A percentile compares a stretch with the other conserved stretches of the same genome.
Evolutionary conservation across 148 eudicot species (phyloP).

Genomic region (Diospyros kaki): DNA sequence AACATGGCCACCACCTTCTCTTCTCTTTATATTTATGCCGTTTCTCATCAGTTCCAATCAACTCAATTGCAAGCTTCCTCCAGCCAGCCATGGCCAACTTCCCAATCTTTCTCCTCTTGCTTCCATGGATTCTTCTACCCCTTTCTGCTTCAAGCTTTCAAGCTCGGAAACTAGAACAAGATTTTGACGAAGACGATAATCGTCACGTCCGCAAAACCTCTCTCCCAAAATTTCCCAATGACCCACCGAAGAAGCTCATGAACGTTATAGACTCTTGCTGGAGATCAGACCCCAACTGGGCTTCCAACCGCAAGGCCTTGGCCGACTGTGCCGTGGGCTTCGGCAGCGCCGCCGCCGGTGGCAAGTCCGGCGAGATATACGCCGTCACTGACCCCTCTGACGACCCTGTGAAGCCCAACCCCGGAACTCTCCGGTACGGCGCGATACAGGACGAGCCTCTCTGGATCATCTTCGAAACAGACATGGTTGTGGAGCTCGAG

Average conservation of each 20-base stretch:
- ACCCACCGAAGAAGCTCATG: neutral
- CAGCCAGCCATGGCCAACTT: too few species aligned
- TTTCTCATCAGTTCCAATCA: too few species aligned
- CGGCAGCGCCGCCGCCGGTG: conserved; percentile 29
- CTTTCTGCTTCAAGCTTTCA: too few species aligned
- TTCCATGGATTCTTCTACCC: too few species aligned
- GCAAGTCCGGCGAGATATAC: conserved; percentile 24
- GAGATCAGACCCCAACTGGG: conserved; percentile 36
- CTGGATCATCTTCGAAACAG: conserved; percentile 16
- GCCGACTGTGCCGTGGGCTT: conserved; percentile 40
- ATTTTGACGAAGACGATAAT: too few species aligned
- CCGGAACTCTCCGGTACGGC: conserved; percentile 35
- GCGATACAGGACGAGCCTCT: conserved; percentile 25
- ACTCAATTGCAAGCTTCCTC: too few species aligned
- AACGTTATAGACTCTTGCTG: conserved; percentile 16
- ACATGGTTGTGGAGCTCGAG: conserved; percentile 30
- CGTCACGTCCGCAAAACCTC: too few species aligned
- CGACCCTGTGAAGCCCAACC: conserved; percentile 25
- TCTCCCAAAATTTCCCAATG: neutral
- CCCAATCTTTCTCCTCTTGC: too few species aligned
- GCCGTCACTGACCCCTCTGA: conserved; percentile 32
- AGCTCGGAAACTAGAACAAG: too few species aligned
- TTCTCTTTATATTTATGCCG: too few species aligned
- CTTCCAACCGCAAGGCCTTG: conserved; percentile 20
- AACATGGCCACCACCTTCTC: too few species aligned